Evolutionary conservation across 345 rosid genomes (phyloP), one percentile per base, ranked within the genome.

Genomic region (Populus simonii): DNA sequence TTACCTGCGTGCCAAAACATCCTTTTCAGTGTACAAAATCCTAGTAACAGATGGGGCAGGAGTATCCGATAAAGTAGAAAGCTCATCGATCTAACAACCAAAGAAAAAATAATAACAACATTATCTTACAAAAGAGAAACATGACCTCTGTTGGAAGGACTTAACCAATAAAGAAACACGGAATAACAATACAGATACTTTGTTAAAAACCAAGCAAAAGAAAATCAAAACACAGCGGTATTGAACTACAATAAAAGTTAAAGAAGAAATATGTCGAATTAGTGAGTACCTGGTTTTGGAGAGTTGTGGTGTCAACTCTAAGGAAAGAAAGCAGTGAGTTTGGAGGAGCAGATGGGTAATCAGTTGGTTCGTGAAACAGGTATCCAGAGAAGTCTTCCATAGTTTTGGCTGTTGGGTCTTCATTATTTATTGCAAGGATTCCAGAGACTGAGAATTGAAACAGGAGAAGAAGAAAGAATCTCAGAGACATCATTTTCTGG

Each of bases 371-470:
- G 71, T 83, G 89, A 78, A 93, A 70, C 33, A 94, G 91, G 87
- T 91, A 92, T 10, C 98, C 98, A 6, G 98, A 91, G 86, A 94
- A 94, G 63, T 86, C 96, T 75, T 92, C 92, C 97, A 92, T 90
- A 39, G 91, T 92, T 85, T 68, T 84, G 70, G 78, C 83, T 20
- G 91, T 87, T 25, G 93, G 88, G 86, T 84, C 93, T 31, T 79
- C 89, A 86, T 86, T 81, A 31, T 80, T 61, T 78, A 78, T 79
- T 71, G 88, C 87, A 55, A 55, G 79, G 81, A 53, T 80, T 70
- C 87, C 80, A 74, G 91, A 67, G 65, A 67, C 39, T 43, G 74
- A 75, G 41, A 68, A 71, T 25, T 77, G 71, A 57, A 77, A 41
- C 53, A 74, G 27, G 63, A 79, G 80, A 68, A 73, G 47, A 49